Evolutionary conservation across 1,284 basidiomycete species (phyloP), one percentile per base, ranked within the genome.

Genomic region (Leccinum cinnamomeum): DNA sequence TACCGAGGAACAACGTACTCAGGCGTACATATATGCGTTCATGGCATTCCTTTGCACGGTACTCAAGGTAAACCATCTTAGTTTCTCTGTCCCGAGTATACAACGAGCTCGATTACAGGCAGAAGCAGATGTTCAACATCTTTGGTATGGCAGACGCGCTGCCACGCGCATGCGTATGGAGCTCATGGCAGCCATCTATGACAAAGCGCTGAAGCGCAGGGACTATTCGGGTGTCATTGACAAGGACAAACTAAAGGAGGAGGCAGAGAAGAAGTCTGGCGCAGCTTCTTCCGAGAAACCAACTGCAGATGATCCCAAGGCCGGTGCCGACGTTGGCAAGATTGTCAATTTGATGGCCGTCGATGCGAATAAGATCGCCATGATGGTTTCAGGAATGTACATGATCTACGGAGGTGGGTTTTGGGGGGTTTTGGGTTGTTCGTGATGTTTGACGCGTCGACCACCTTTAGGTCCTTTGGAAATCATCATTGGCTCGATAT

Each of bases 121-220:
- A 2, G 72, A 87, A 65, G 76, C 81, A 1, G 89, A 92, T 65
- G 75, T 89, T 7, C 81, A 88, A 58, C 89, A 90, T 67, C 78
- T 91, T 7, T 91, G 86, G 84, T 82, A 80, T 62, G 81, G 84
- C 20, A 79, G 89, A 51, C 79, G 88, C 30, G 86, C 83, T 1
- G 74, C 78, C 23, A 83, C 84, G 5, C 77, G 89, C 16, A 80
- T 86, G 53, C 82, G 84, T 48, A 78, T 79, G 12, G 83, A 86
- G 69, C 79, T 91, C 50, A 89, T 86, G 76, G 79, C 90, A 0
- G 81, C 90, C 0, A 91, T 97, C 59, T 98, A 96, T 70, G 91
- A 95, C 74, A 97, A 97, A 75, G 89, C 95, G 0, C 79, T 97
- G 48, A 90, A 90, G 72, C 81, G 94, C 28, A 90, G 88, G 71